These are phyloP conservation scores for Solanum microdontum DNA, from an alignment of 257 asterid genomes.

Conservation along the genomic window DNA sequence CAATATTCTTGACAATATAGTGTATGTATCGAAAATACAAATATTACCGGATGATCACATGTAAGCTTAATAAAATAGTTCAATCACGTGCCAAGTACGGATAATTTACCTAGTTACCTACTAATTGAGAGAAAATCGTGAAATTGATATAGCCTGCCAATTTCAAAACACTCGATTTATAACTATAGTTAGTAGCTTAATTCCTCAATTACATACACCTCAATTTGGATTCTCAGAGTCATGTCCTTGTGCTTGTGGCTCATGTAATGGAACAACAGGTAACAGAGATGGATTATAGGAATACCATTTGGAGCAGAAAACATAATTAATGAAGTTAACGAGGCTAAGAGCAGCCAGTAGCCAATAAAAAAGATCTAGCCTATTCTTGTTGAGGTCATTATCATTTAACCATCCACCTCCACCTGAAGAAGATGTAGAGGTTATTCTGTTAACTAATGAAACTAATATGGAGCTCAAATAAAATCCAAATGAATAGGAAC, in stretches of 20 bases:
- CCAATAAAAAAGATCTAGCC: conserved; percentile 70
- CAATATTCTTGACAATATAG: no score
- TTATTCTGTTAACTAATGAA: not conserved
- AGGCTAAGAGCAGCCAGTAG: conserved; percentile 54
- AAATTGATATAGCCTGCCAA: no score
- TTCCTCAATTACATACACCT: not conserved
- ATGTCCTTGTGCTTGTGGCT: not conserved
- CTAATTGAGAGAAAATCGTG: no score
- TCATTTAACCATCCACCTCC: conserved; percentile 49
- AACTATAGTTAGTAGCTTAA: not conserved
- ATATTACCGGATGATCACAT: no score
- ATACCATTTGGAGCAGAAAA: conserved; percentile 64
- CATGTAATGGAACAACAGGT: not conserved
- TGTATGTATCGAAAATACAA: no score
- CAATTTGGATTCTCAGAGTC: not conserved
- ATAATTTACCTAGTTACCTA: no score
- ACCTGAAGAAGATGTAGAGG: not conserved
- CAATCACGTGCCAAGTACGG: no score
- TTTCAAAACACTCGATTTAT: no score
- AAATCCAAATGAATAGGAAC: conserved; percentile 60
- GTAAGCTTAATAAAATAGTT: no score
- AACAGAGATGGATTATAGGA: conserved; percentile 5
- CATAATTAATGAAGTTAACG: conserved; percentile 52
- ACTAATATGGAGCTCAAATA: conserved; percentile 31
- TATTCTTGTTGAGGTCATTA: conserved; percentile 52